phyloP scores from a whole-genome alignment of 148 eudicot genomes.

The Fagopyrum esculentum region DNA sequence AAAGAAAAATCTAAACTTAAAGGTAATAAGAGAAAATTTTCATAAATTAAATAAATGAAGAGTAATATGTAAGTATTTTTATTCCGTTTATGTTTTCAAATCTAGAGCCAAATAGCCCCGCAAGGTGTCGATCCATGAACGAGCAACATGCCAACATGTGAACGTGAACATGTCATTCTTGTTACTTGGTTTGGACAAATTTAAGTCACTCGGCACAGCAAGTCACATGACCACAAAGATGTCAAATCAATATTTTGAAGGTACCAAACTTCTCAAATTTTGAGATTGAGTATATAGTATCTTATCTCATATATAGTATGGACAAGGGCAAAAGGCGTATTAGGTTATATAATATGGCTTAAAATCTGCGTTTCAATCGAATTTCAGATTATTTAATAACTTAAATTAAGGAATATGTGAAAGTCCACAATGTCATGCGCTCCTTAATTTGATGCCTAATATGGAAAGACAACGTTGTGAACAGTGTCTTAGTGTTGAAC shows the following conservation, averaged over 20 bases:
- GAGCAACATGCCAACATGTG: not conserved
- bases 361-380: not conserved
- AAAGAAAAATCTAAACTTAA: no score
- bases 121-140: not conserved
- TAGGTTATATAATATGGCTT: not conserved
- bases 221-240: not conserved
- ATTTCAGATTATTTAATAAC: not conserved
- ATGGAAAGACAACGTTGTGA: conserved; percentile 19
- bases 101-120: no score
- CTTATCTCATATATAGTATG: not conserved
- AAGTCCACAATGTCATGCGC: conserved; percentile 13
- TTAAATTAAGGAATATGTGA: not conserved
- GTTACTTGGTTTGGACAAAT: not conserved
- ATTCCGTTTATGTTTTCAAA: no score
- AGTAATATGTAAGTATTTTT: no score
- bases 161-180: not conserved
- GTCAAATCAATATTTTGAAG: not conserved
- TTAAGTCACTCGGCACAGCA: not conserved
- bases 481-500: conserved; percentile 21
- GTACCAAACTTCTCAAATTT: not conserved
- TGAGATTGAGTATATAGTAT: not conserved
- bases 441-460: conserved; percentile 24
- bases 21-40: no score
- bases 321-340: not conserved
- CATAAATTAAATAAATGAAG: no score